Base-by-base conservation (phyloP, 2,329 filamentous ascomycete species). In the Tothia fuscella region DNA sequence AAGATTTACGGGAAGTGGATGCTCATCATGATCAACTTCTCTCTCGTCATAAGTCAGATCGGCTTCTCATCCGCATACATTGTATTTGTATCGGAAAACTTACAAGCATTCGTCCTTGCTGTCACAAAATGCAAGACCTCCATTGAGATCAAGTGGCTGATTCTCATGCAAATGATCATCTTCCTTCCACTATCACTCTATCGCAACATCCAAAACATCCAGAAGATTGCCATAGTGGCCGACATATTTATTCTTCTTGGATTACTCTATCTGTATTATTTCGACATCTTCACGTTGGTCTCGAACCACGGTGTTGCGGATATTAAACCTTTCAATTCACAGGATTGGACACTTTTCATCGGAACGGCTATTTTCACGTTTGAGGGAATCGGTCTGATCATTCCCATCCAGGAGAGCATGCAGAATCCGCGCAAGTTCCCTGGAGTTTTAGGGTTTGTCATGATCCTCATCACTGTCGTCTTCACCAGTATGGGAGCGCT, bases 341-440 rank as follows among this genome's bases (percentile, higher is more conserved):
- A 82, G 46, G 81, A 87, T 58, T 98, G 93, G 91, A 94, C 91
- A 0, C 72, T 98, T 4, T 96, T 98, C 60, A 98, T 98, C 53
- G 93, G 91, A 47, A 98, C 93, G 0, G 91, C 93, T 21, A 96
- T 98, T 58, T 98, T 98, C 65, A 96, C 91, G 0, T 98, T 96
- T 56, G 91, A 98, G 58, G 91, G 91, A 21, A 93, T 98, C 47
- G 93, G 91, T 10, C 76, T 98, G 37, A 93, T 98, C 60, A 95
- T 98, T 48, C 91, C 93, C 0, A 95, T 98, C 46, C 93, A 98
- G 62, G 88, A 93, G 55, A 93, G 88, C 17, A 98, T 98, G 91
- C 83, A 80, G 56, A 71, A 88, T 31, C 93, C 89, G 0, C 70
- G 79, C 49, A 89, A 93, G 58, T 98, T 98, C 61, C 87, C 91